Conservation (phyloP, 148 eudicot genomes). For the Vaccinium vitisidaea region DNA sequence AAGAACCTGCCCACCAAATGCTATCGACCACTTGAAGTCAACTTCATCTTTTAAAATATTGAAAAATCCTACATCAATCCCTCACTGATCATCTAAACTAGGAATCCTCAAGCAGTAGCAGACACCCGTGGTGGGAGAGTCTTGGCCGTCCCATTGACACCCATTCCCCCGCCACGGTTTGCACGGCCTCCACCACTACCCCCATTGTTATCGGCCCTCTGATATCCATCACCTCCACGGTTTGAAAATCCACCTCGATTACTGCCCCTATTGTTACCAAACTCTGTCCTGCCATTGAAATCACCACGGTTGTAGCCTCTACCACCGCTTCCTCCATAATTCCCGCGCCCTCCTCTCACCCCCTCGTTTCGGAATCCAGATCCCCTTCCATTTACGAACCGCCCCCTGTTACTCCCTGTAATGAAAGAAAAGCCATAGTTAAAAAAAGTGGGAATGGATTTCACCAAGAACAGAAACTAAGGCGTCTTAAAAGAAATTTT, state of each 20-base stretch:
- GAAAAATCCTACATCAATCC: conserved; percentile 4
- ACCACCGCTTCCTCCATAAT: conserved; percentile 44
- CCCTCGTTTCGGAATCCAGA: conserved; percentile 75
- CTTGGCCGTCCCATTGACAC: background rate
- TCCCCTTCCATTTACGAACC: conserved; percentile 58
- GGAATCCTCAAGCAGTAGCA: conserved; percentile 6
- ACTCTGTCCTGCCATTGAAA: conserved; percentile 46
- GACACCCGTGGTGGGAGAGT: conserved; percentile 7
- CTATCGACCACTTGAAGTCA: background rate
- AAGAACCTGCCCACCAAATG: conserved; percentile 7
- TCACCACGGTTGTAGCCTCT: conserved; percentile 70
- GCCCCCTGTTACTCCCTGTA: conserved; percentile 56
- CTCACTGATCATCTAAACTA: conserved; percentile 10
- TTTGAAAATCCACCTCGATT: conserved; percentile 42
- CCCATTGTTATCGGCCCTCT: conserved; percentile 37
- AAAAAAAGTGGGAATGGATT: background rate
- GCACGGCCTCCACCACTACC: conserved; percentile 39
- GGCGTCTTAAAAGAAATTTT: background rate
- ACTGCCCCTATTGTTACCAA: conserved; percentile 48
- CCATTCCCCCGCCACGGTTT: conserved; percentile 22
- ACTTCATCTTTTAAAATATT: background rate
- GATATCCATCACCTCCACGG: conserved; percentile 58
- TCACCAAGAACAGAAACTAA: background rate
- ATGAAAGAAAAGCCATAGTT: background rate
- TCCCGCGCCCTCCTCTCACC: conserved; percentile 65